Evolutionary conservation across 352 stramenopile species (phyloP).

Genomic region (Pythium dissotocum): DNA sequence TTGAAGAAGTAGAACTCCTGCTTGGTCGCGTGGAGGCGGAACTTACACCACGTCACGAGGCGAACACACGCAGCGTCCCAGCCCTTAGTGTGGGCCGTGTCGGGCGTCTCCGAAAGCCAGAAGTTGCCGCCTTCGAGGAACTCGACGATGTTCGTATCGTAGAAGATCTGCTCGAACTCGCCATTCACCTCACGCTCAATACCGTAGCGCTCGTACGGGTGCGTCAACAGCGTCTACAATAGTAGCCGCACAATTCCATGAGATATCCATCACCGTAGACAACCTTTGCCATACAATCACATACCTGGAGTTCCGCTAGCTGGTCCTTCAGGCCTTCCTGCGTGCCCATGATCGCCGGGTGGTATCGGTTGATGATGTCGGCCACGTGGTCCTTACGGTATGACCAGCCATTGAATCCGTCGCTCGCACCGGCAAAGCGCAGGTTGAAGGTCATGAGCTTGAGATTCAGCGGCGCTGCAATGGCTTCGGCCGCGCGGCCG

Average conservation of each 20-base stretch:
- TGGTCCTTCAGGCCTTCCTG: slow-evolving; percentile 46
- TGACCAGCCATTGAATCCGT: slow-evolving; percentile 39
- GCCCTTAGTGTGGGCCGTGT: slow-evolving; percentile 27
- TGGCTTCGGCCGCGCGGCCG: slow-evolving; percentile 21
- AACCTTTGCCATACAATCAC: neutral
- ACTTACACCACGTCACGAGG: slow-evolving; percentile 40
- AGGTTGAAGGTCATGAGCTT: slow-evolving; percentile 60
- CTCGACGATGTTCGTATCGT: slow-evolving; percentile 35
- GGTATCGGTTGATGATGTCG: slow-evolving; percentile 44
- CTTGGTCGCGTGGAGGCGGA: slow-evolving; percentile 32
- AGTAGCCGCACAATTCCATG: neutral
- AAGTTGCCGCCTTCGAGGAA: slow-evolving; percentile 45
- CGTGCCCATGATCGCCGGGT: slow-evolving; percentile 39
- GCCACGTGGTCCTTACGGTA: slow-evolving; percentile 38
- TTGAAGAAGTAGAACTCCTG: slow-evolving; percentile 48
- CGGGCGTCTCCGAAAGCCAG: slow-evolving; percentile 41
- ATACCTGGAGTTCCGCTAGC: slow-evolving; percentile 32
- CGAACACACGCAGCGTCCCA: slow-evolving; percentile 36
- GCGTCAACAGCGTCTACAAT: slow-evolving; percentile 23
- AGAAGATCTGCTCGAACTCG: slow-evolving; percentile 48
- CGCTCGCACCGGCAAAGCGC: slow-evolving; percentile 32
- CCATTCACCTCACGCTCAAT: slow-evolving; percentile 34
- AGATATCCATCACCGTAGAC: neutral
- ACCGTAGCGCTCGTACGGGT: slow-evolving; percentile 42
- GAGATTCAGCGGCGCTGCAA: slow-evolving; percentile 49